These are phyloP conservation scores for Kitagawia praeruptora DNA, from an alignment of 129 eudicot species.

Conservation along the genomic window DNA sequence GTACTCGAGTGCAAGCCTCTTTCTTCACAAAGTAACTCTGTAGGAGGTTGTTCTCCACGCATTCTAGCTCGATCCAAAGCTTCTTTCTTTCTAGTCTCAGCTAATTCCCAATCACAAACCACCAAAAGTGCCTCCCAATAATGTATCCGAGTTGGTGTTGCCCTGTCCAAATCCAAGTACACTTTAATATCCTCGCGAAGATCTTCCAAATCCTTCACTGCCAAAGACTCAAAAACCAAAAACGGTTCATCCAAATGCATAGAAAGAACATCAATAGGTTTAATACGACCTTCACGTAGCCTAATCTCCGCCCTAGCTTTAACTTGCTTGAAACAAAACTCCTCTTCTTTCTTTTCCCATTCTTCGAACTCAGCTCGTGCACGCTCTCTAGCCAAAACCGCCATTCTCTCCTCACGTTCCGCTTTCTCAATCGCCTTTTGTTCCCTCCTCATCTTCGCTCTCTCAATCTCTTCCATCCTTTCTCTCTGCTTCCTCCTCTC, in stretches of 20 bases:
- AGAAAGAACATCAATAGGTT: conserved; percentile 82
- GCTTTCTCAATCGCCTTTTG: no score
- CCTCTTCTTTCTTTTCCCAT: no score
- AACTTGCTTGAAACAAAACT: no score
- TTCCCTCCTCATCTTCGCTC: no score
- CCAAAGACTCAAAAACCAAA: conserved; percentile 81
- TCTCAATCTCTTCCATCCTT: no score
- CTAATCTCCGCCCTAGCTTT: conserved; percentile 12
- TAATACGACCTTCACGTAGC: conserved; percentile 60
- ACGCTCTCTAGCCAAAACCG: no score
- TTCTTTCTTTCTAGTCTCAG: conserved; percentile 65
- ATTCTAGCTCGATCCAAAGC: conserved; percentile 74
- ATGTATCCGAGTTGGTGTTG: conserved; percentile 61
- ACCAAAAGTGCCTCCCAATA: conserved; percentile 95
- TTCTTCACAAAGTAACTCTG: conserved; percentile 30
- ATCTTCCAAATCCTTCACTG: conserved; percentile 78
- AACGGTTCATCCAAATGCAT: conserved; percentile 83
- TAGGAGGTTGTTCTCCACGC: conserved; percentile 8
- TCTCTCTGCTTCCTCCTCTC: conserved; percentile 15
- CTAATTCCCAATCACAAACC: conserved; percentile 83
- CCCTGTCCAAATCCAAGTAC: conserved; percentile 70
- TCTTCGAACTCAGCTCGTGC: no score
- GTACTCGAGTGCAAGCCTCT: not conserved
- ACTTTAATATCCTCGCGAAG: conserved; percentile 74
- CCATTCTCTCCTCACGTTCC: no score